Evolutionary conservation across 495 filamentous ascomycete species (phyloP).

Genomic region (Aspergillus panamensis): DNA sequence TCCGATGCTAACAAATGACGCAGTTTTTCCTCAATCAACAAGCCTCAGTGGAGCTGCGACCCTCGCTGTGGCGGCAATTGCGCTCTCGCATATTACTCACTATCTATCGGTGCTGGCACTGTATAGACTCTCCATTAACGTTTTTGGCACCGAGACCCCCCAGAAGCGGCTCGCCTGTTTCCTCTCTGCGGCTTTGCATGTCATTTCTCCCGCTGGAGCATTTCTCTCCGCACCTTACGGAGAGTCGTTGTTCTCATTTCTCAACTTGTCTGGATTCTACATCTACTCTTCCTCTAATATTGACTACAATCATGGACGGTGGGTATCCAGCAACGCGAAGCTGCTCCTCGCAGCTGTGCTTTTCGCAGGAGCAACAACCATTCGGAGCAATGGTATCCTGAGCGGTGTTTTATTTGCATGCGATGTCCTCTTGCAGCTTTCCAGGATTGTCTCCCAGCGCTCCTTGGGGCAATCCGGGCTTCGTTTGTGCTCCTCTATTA

Average conservation of each 20-base stretch:
- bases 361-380: constrained; percentile 70
- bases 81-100: constrained; percentile 69
- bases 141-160: constrained; percentile 30
- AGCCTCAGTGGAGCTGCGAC: constrained; percentile 22
- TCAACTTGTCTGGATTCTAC: constrained; percentile 71
- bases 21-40: constrained; percentile 29
- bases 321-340: constrained; percentile 38
- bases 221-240: constrained; percentile 87
- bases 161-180: constrained; percentile 52
- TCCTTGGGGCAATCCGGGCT: constrained; percentile 28
- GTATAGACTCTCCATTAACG: constrained; percentile 50
- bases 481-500: constrained; percentile 51
- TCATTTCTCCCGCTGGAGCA: constrained; percentile 80
- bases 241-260: constrained; percentile 74
- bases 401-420: constrained; percentile 71
- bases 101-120: constrained; percentile 68
- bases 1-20: constrained; percentile 7
- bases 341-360: constrained; percentile 57
- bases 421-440: constrained; percentile 45
- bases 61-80: constrained; percentile 52
- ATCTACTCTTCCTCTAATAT: constrained; percentile 60
- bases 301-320: constrained; percentile 24
- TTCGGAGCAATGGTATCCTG: constrained; percentile 84
- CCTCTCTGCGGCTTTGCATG: constrained; percentile 66
- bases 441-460: constrained; percentile 30